These are phyloP conservation scores for Talaromyces ruber DNA, from an alignment of 495 filamentous ascomycete species.

Conservation along the genomic window DNA sequence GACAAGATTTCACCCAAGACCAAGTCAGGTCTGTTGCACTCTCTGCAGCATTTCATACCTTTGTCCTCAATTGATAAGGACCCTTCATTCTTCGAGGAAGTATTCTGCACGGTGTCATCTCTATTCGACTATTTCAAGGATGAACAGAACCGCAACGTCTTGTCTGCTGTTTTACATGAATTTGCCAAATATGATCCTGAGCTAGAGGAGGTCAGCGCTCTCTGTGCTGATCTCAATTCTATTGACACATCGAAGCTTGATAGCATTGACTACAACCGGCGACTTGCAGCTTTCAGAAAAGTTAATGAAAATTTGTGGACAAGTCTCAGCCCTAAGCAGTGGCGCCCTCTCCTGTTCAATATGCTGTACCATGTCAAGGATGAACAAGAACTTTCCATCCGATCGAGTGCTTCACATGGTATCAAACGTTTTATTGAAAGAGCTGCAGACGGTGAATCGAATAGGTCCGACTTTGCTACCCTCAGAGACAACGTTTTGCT, in stretches of 20 bases:
- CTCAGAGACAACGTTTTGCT: conserved; percentile 57
- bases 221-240: conserved; percentile 78
- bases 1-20: conserved; percentile 71
- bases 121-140: conserved; percentile 86
- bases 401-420: conserved; percentile 74
- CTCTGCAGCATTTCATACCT: conserved; percentile 66
- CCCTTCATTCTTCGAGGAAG: conserved; percentile 31
- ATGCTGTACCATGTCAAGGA: conserved; percentile 82
- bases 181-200: conserved; percentile 55
- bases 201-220: conserved; percentile 51
- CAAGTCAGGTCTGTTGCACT: conserved; percentile 70
- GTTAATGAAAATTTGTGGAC: conserved; percentile 51
- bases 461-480: conserved; percentile 34
- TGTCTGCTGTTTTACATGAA: conserved; percentile 63
- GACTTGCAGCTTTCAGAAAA: conserved; percentile 64
- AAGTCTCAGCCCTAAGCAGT: conserved; percentile 63
- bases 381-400: conserved; percentile 76
- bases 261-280: conserved; percentile 77
- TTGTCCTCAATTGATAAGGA: conserved; percentile 46
- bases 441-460: conserved; percentile 25
- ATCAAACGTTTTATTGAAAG: conserved; percentile 73
- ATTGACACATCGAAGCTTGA: conserved; percentile 58
- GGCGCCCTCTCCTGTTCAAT: conserved; percentile 86
- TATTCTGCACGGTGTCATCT: conserved; percentile 57
- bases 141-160: conserved; percentile 55